A percentile compares a stretch with the other conserved stretches of the same genome.
These are phyloP conservation scores for Arthrinium phaeospermum DNA, from an alignment of 2,329 filamentous ascomycete species.

Conservation along the genomic window DNA sequence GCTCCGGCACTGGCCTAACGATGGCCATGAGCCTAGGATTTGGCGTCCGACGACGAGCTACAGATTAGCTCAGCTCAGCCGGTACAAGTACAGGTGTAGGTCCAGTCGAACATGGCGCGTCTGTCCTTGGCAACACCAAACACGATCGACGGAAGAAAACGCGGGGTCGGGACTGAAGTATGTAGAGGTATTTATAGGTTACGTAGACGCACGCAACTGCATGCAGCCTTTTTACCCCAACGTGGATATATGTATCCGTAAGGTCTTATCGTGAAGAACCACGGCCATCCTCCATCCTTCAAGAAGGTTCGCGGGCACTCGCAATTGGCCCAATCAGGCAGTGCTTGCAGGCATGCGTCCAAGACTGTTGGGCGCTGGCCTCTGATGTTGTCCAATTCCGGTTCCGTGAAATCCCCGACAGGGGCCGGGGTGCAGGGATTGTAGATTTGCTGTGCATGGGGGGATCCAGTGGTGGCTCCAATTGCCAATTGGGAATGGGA, in stretches of 20 bases:
- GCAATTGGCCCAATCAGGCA: neutral
- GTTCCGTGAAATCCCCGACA: slow-evolving; percentile 4
- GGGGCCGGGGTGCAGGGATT: slow-evolving; percentile 5
- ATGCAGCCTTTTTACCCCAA: slow-evolving; percentile 1
- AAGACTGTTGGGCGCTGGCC: slow-evolving; percentile 9
- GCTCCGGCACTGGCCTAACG: neutral
- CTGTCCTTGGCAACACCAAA: neutral
- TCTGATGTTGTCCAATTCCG: slow-evolving; percentile 1
- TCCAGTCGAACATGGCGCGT: neutral
- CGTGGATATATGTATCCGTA: slow-evolving; percentile 7
- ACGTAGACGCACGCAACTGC: slow-evolving; percentile 3
- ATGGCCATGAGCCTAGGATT: neutral
- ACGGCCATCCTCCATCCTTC: neutral
- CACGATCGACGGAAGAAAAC: neutral
- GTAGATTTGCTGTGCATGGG: slow-evolving; percentile 15
- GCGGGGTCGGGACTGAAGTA: neutral
- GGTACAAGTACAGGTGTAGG: neutral
- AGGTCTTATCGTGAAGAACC: neutral
- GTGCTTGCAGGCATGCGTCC: slow-evolving; percentile 1
- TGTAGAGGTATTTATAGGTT: neutral
- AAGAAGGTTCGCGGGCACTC: neutral
- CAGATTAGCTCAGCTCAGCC: slow-evolving; percentile 5
- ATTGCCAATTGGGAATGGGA: neutral
- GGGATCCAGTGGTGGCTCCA: slow-evolving; percentile 8
- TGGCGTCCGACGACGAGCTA: neutral